Base-by-base conservation (phyloP, 73 alveolate genomes). In the Stentor coeruleus region DNA sequence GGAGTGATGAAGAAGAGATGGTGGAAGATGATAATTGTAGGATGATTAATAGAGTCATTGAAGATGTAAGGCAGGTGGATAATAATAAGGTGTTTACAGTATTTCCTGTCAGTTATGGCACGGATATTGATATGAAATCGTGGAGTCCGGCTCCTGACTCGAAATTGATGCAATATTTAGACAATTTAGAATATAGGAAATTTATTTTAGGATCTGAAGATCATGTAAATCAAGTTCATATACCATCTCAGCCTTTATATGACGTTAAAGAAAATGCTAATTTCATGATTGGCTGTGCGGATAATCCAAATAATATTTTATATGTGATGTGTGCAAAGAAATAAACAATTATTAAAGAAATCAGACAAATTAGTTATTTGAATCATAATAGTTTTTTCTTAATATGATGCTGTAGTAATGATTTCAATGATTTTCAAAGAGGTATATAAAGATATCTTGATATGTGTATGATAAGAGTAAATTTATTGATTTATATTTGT, bases 41-140 rank as follows among this genome's bases (percentile, higher is more conserved):
- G 37, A 66, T 66, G 20, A 66, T 33, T 20, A 40, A 66, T 33
- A 66, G 41, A 2, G 39, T 31, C 79, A 66, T 66, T 20, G 33
- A 40, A 26, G 79, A 66, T 20, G 37, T 66, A 26, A 26, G 37
- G 0, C 79, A 66, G 33, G 39, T 14, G 20, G 33, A 1, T 26
- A 11, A 20, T 0, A 14, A 28, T 33, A 66, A 33, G 33, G 11
- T 15, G n/a, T 66, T 26, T 2, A 26, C 39, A 20, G 79, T 40
- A 28, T 2, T 66, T 66, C 79, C 79, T 66, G 33, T 40, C 36
- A 66, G 79, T 40, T 66, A 66, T 33, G 39, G 79, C 41, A 15
- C 37, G 33, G 79, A 66, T 2, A 20, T 20, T 66, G 79, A 66
- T 66, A 26, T 20, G 2, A 20, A 37, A 26, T 37, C 2, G n/a